Evolutionary conservation across 129 eudicot genomes (phyloP).

Genomic region (Lactuca saligna): DNA sequence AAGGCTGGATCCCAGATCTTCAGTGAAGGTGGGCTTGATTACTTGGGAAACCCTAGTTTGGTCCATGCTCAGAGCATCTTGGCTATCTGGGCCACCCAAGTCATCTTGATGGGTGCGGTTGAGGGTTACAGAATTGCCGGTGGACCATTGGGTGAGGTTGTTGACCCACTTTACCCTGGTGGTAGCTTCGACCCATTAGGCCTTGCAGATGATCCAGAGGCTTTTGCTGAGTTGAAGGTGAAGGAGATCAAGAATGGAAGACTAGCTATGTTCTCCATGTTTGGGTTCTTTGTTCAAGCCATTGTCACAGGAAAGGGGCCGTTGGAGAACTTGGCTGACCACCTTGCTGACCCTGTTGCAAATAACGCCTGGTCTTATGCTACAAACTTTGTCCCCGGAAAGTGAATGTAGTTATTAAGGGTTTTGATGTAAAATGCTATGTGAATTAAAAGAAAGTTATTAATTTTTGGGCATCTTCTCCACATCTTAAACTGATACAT

Average conservation of each 20-base stretch:
- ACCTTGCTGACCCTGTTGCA: constrained; percentile 30
- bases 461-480: no score
- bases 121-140: constrained; percentile 15
- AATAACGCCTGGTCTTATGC: constrained; percentile 34
- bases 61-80: neutral
- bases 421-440: neutral
- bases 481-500: no score
- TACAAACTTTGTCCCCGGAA: constrained; percentile 37
- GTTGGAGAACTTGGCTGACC: constrained; percentile 31
- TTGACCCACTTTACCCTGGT: constrained; percentile 62
- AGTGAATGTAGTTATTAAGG: constrained; percentile 13
- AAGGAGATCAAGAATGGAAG: constrained; percentile 64
- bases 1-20: constrained; percentile 26
- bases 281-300: constrained; percentile 32
- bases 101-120: neutral
- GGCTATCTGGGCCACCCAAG: neutral
- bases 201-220: constrained; percentile 61
- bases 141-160: constrained; percentile 44
- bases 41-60: neutral
- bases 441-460: no score
- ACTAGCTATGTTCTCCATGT: constrained; percentile 56
- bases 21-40: constrained; percentile 16
- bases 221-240: constrained; percentile 60
- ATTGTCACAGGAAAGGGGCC: constrained; percentile 34
- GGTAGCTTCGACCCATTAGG: constrained; percentile 67